Percentiles rank a stretch among this genome's conserved stretches.
These are phyloP conservation scores for Pinus albicaulis DNA, from an alignment of 75 land plant genomes.

Conservation along the genomic window DNA sequence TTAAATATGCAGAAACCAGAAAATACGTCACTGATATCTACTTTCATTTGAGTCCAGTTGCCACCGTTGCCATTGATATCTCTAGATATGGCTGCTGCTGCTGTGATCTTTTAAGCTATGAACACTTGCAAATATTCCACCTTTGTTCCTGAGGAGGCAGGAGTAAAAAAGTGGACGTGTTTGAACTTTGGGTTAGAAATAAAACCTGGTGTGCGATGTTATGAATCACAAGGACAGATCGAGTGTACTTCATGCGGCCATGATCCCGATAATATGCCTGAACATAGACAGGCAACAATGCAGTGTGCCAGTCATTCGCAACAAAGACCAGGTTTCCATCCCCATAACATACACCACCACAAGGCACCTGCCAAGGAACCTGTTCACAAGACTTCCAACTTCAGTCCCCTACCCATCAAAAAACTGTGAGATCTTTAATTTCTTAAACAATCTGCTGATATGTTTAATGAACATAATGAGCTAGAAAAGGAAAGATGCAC, in stretches of 20 bases:
- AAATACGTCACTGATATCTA: no score
- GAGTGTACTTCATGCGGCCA: conserved; percentile 75
- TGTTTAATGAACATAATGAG: background rate
- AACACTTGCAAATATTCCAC: background rate
- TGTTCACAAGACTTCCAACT: conserved; percentile 22
- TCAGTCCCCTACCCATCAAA: conserved; percentile 5
- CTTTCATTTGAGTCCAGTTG: no score
- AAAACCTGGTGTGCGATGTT: conserved; percentile 97
- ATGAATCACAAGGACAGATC: conserved; percentile 90
- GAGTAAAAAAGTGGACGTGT: no score
- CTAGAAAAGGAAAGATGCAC: background rate
- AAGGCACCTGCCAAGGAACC: conserved; percentile 98
- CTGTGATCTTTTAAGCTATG: background rate
- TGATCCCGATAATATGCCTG: conserved; percentile 96
- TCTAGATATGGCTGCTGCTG: background rate
- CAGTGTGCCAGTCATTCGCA: conserved; percentile 99
- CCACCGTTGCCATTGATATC: background rate
- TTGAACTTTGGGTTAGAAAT: background rate
- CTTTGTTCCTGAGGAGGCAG: background rate
- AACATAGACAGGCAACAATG: conserved; percentile 95
- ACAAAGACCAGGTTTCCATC: conserved; percentile 96
- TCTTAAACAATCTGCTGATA: background rate
- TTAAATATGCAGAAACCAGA: background rate
- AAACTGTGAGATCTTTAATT: background rate
- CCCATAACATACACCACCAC: conserved; percentile 97